phyloP scores from a whole-genome alignment of 2,329 filamentous ascomycete species.

The Aspergillus spinulosporus region DNA sequence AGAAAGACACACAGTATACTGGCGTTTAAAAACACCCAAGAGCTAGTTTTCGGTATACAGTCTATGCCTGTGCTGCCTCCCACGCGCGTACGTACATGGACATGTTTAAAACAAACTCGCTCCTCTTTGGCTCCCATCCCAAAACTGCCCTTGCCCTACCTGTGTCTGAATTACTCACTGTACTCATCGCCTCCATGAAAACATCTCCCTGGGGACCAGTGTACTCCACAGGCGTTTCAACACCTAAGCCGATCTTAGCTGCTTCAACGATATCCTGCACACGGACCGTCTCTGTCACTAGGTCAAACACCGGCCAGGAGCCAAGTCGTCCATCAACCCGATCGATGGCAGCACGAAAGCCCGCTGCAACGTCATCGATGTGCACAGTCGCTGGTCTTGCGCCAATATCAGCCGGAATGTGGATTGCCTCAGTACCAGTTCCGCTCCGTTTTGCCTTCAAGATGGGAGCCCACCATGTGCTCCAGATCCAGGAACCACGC shows the following conservation, averaged over 20 bases:
- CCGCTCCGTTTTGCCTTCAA: neutral
- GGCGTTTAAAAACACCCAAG: no score
- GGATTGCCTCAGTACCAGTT: neutral
- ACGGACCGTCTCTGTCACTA: constrained; percentile 29
- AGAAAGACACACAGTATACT: no score
- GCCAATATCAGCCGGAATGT: neutral
- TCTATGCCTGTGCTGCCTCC: neutral
- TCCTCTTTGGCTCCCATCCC: constrained; percentile 38
- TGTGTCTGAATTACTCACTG: neutral
- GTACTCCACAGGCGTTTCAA: neutral
- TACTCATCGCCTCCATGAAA: neutral
- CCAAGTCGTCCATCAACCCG: constrained; percentile 30
- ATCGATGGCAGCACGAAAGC: constrained; percentile 35
- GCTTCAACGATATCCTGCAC: constrained; percentile 31
- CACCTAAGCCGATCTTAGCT: constrained; percentile 4
- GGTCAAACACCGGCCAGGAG: constrained; percentile 42
- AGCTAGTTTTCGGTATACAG: no score
- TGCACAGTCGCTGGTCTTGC: neutral
- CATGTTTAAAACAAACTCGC: constrained; percentile 23
- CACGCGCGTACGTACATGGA: constrained; percentile 20
- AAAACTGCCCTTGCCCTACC: constrained; percentile 22
- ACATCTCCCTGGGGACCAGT: neutral
- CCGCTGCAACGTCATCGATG: constrained; percentile 42
- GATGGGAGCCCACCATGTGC: neutral
- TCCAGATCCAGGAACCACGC: neutral